Conservation (phyloP, 2,329 filamentous ascomycete genomes). For the Colletotrichum gigasporum region DNA sequence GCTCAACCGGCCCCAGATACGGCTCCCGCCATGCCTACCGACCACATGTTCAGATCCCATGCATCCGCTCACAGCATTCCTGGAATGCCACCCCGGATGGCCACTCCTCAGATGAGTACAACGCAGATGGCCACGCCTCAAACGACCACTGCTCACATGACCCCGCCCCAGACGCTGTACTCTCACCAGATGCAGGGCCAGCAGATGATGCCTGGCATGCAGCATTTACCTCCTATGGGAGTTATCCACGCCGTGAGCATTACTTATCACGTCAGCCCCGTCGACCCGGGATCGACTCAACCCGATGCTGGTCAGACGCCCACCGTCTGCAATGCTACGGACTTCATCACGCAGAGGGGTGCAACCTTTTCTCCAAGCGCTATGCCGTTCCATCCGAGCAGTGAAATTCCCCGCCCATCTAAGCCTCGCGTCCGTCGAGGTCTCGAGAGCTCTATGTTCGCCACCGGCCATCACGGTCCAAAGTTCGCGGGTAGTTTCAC, state of each 20-base stretch:
- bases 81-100: neutral
- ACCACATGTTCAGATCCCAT: neutral
- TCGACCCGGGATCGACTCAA: neutral
- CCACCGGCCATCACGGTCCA: conserved; percentile 2
- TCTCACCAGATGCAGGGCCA: neutral
- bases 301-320: neutral
- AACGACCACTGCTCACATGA: neutral
- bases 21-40: neutral
- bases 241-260: conserved; percentile 7
- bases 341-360: neutral
- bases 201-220: neutral
- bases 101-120: neutral
- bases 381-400: neutral
- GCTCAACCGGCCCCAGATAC: neutral
- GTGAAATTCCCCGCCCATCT: neutral
- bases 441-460: conserved; percentile 18
- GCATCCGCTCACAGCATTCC: neutral
- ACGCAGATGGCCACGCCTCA: neutral
- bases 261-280: conserved; percentile 21
- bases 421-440: conserved; percentile 1
- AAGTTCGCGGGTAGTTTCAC: conserved; percentile 24
- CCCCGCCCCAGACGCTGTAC: neutral
- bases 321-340: neutral
- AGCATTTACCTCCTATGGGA: neutral
- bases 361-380: neutral